phyloP scores from a whole-genome alignment of 768 basidiomycete genomes.

The Xerocomellus amylosporus region DNA sequence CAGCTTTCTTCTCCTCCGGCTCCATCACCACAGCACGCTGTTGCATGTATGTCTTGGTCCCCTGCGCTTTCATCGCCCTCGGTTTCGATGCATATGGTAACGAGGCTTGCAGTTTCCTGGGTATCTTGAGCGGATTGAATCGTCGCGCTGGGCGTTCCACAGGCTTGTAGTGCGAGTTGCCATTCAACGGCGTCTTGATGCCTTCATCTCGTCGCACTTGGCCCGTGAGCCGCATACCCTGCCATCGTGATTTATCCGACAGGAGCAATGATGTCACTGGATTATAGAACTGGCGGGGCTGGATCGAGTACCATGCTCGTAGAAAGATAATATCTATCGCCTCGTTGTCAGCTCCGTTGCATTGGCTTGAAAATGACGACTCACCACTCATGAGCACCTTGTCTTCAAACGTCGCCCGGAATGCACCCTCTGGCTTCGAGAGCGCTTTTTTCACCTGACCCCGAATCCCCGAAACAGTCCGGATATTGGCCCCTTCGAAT shows the following conservation, averaged over 20 bases:
- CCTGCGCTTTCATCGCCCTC: constrained; percentile 73
- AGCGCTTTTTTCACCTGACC: constrained; percentile 97
- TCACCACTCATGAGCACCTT: constrained; percentile 93
- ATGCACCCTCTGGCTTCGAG: constrained; percentile 92
- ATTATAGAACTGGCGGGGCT: constrained; percentile 95
- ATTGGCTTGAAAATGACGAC: constrained; percentile 28
- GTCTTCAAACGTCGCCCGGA: constrained; percentile 97
- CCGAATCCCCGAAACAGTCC: constrained; percentile 92
- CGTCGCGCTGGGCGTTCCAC: constrained; percentile 77
- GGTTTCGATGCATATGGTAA: constrained; percentile 94
- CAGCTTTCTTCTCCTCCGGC: constrained; percentile 90
- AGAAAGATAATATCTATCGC: constrained; percentile 86
- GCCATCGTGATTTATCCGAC: constrained; percentile 79
- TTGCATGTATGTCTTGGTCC: constrained; percentile 80
- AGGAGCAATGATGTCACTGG: constrained; percentile 90
- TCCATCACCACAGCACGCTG: constrained; percentile 94
- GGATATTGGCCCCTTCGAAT: constrained; percentile 96
- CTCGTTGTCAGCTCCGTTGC: neutral
- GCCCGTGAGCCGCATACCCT: constrained; percentile 94
- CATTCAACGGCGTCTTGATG: constrained; percentile 72
- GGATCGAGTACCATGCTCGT: constrained; percentile 94
- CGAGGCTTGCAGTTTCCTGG: constrained; percentile 85
- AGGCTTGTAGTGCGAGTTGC: constrained; percentile 86
- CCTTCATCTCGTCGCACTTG: constrained; percentile 86
- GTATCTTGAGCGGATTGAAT: constrained; percentile 88